phyloP scores from a whole-genome alignment of 371 early-diverging fungal species.

The Haplosporangium sp. region DNA sequence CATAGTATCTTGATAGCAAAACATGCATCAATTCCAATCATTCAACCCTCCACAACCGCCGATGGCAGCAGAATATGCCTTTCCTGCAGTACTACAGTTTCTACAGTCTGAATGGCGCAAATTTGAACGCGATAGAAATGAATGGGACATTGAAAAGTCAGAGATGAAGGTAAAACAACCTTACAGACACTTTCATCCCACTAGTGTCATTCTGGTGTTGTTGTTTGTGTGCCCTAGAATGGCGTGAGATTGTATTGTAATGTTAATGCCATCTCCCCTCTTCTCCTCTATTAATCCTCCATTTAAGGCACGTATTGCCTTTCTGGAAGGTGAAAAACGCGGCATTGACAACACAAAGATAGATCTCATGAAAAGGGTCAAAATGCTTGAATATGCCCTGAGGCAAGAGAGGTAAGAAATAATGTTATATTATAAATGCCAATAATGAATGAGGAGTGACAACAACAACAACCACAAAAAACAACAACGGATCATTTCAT shows the following conservation, averaged over 20 bases:
- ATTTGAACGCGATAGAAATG: constrained; percentile 88
- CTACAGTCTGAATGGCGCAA: constrained; percentile 89
- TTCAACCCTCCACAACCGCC: constrained; percentile 31
- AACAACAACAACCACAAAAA: no score
- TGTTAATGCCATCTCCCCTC: background rate
- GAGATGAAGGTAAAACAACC: constrained; percentile 75
- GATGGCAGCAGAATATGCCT: constrained; percentile 67
- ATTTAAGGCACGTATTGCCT: constrained; percentile 76
- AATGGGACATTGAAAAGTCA: constrained; percentile 89
- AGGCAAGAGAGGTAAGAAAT: constrained; percentile 73
- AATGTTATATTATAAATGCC: background rate
- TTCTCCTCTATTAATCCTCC: background rate
- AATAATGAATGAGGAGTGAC: no score
- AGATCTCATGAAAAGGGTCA: constrained; percentile 84
- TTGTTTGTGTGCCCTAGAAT: background rate
- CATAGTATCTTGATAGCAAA: background rate
- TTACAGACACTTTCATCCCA: background rate
- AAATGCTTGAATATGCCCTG: constrained; percentile 92
- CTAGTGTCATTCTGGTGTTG: no score
- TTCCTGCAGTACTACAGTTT: constrained; percentile 87
- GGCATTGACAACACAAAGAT: constrained; percentile 80
- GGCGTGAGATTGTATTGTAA: background rate
- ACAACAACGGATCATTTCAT: background rate
- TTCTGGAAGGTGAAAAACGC: constrained; percentile 87
- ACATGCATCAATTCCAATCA: constrained; percentile 39